These are phyloP conservation scores for Eucalyptus cloeziana DNA, from an alignment of 345 rosid genomes.

Conservation along the genomic window DNA sequence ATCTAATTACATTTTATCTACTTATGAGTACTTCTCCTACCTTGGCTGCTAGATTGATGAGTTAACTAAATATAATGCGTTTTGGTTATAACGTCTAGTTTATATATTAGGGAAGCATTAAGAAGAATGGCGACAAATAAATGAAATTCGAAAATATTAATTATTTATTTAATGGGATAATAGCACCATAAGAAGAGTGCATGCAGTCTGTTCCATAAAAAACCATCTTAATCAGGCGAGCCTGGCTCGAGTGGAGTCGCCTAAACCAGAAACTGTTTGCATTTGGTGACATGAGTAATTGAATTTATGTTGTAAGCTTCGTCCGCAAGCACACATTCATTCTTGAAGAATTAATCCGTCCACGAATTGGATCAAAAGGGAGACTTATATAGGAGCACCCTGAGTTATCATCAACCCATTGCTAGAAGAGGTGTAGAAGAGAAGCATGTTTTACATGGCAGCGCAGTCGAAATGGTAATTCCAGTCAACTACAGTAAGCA, in stretches of 20 bases:
- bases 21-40: neutral
- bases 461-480: neutral
- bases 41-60: neutral
- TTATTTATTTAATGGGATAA: neutral
- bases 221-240: accelerated
- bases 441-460: neutral
- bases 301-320: neutral
- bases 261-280: neutral
- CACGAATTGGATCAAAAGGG: neutral
- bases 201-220: neutral
- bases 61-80: neutral
- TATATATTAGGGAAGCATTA: neutral
- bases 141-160: neutral
- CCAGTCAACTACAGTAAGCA: neutral
- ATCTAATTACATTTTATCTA: neutral
- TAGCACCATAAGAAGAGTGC: neutral
- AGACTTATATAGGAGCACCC: neutral
- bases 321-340: neutral
- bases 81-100: neutral
- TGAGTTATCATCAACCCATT: neutral
- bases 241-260: neutral
- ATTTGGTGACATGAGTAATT: neutral
- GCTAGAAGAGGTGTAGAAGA: neutral
- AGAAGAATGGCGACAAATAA: neutral
- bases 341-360: neutral